These are phyloP conservation scores for Athelia psychrophila DNA, from an alignment of 1,284 basidiomycete genomes.

Conservation along the genomic window DNA sequence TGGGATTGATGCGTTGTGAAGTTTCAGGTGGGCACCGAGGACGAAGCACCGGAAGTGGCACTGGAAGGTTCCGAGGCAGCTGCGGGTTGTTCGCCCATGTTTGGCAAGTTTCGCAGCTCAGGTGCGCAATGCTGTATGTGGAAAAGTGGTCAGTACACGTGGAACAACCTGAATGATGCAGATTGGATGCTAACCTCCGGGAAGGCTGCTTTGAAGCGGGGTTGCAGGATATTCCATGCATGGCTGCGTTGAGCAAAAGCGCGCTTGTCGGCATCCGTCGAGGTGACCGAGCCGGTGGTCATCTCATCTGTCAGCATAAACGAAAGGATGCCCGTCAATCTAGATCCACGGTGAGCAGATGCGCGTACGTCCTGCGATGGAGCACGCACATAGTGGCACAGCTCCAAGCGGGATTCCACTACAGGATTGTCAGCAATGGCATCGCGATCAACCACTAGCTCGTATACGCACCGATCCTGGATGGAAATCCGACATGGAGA, in stretches of 20 bases:
- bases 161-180: conserved; percentile 8
- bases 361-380: conserved; percentile 10
- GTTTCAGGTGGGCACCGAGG: too few species aligned
- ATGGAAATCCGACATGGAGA: conserved; percentile 95
- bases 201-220: conserved; percentile 83
- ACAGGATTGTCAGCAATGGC: background rate
- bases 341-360: conserved; percentile 28
- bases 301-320: conserved; percentile 98
- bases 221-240: conserved; percentile 78
- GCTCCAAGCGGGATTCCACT: conserved; percentile 95
- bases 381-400: conserved; percentile 82
- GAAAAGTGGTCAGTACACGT: conserved; percentile 9
- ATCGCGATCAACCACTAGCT: conserved; percentile 4
- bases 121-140: conserved; percentile 63
- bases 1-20: too few species aligned
- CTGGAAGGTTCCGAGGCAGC: too few species aligned
- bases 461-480: conserved; percentile 72
- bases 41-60: too few species aligned
- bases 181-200: conserved; percentile 59
- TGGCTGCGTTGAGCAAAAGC: conserved; percentile 80
- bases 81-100: conserved; percentile 87
- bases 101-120: conserved; percentile 70
- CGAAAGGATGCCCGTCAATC: conserved; percentile 90
- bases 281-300: conserved; percentile 89
- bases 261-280: conserved; percentile 78